Percentiles rank a stretch among this genome's conserved stretches.
Evolutionary conservation across 352 stramenopile species (phyloP).

Genomic region (Pilasporangium apinafurcum): DNA sequence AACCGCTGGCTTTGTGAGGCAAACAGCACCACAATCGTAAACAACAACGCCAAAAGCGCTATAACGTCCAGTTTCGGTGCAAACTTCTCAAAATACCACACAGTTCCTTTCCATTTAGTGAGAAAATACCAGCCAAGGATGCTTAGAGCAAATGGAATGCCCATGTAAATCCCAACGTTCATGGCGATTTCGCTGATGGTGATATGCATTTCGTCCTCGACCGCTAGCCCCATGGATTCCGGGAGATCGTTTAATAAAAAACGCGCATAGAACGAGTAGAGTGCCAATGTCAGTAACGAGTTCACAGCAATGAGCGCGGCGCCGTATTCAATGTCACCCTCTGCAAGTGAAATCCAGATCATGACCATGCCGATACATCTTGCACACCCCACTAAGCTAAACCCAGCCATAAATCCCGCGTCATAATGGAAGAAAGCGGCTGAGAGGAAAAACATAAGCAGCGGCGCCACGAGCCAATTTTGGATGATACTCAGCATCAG

Average conservation of each 20-base stretch:
- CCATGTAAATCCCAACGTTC: slow-evolving; percentile 70
- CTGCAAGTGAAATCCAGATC: slow-evolving; percentile 67
- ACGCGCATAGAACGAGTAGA: slow-evolving; percentile 58
- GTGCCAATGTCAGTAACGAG: slow-evolving; percentile 44
- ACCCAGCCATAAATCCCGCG: slow-evolving; percentile 47
- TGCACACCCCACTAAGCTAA: slow-evolving; percentile 61
- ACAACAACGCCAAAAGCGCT: slow-evolving; percentile 52
- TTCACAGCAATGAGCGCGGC: slow-evolving; percentile 69
- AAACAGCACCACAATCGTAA: slow-evolving; percentile 71
- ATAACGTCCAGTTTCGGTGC: slow-evolving; percentile 32
- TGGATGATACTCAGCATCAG: slow-evolving; percentile 43
- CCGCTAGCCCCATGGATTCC: slow-evolving; percentile 20
- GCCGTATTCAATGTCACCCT: slow-evolving; percentile 59
- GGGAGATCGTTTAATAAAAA: slow-evolving; percentile 51
- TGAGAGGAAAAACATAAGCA: slow-evolving; percentile 49
- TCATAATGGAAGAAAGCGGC: slow-evolving; percentile 41
- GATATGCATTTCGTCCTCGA: slow-evolving; percentile 20
- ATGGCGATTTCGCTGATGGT: slow-evolving; percentile 32
- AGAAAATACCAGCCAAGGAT: slow-evolving; percentile 29
- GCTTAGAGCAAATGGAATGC: slow-evolving; percentile 46
- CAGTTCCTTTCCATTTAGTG: slow-evolving; percentile 20
- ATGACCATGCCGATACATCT: slow-evolving; percentile 82
- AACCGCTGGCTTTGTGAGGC: slow-evolving; percentile 65
- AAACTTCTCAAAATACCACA: slow-evolving; percentile 47
- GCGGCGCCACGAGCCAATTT: slow-evolving; percentile 56